Evolutionary conservation across 768 basidiomycete species (phyloP).

Genomic region (Crucibulum laeve): DNA sequence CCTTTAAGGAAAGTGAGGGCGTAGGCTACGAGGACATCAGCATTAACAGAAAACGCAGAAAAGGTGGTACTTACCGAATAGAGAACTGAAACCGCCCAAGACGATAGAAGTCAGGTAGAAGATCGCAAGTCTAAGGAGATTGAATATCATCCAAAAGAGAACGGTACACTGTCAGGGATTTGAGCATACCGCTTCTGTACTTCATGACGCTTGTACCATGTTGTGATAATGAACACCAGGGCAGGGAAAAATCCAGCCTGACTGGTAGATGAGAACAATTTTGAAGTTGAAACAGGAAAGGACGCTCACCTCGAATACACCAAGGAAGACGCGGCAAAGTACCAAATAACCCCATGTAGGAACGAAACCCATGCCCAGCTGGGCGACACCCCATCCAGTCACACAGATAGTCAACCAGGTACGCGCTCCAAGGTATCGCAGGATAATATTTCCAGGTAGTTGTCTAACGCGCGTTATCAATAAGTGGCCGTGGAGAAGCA

Average conservation of each 20-base stretch:
- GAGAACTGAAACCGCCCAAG: conserved; percentile 22
- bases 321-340: conserved; percentile 20
- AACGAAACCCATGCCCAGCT: conserved; percentile 29
- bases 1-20: conserved; percentile 21
- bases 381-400: conserved; percentile 24
- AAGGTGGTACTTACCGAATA: conserved; percentile 12
- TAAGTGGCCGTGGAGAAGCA: not conserved
- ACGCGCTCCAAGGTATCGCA: conserved; percentile 22
- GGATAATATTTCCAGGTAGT: conserved; percentile 21
- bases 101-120: conserved; percentile 28
- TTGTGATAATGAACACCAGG: conserved; percentile 34
- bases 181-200: conserved; percentile 30
- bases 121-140: conserved; percentile 16
- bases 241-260: conserved; percentile 40
- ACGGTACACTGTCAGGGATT: not conserved
- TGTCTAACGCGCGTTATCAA: conserved; percentile 6
- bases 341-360: conserved; percentile 20
- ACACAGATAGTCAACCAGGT: conserved; percentile 24
- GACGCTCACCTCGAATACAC: conserved; percentile 18
- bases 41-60: not conserved
- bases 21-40: conserved; percentile 15
- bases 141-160: not conserved
- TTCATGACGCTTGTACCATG: conserved; percentile 39
- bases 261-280: not conserved
- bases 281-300: not conserved